Evolutionary conservation across 768 basidiomycete genomes (phyloP), one percentile per base, ranked within the genome.

Genomic region (Epithele typhae): DNA sequence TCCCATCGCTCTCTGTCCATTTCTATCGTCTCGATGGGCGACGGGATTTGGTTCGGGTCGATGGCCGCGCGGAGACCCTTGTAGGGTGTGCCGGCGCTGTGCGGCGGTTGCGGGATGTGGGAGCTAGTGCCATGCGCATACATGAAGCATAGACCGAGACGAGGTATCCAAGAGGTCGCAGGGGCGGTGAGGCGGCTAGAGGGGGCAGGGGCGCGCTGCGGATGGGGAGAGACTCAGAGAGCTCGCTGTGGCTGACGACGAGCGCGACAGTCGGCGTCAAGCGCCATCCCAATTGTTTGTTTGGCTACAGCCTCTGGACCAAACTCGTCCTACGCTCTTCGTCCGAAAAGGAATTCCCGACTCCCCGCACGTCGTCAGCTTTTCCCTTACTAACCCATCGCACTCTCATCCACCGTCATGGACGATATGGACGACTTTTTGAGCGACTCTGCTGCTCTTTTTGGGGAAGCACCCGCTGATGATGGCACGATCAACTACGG

Each of bases 21-120:
- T 56, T 91, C 87, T 42, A 87, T 81, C 11, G 81, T 72, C 34
- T 87, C 82, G 14, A 90, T 81, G 19, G 92, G 86, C 3, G 92
- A 94, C n/a, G 96, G 96, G 23, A 98, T 83, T 60, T 95, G 92
- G 55, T 69, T 76, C 6, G 87, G 82, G 63, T 97, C 90, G 56
- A 99, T 91, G 47, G 83, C 80, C 37, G 85, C 76, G 33, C 88
- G 79, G 45, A 89, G 75, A 46, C 71, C 72, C 63, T 71, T 68
- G 56, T 77, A 71, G 9, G 70, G 57, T 23, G 73, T 69, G 3
- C 81, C 81, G 12, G 76, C 72, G 34, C 74, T 75, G 62, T 82
- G 81, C 21, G 81, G 80, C 2, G 81, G 81, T 45, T 79, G 77
- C 7, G 72, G 73, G 53, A 82, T 82, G 43, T 59, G 60, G 35